phyloP scores from a whole-genome alignment of 345 rosid species.

The Moricandia moricandioides region DNA sequence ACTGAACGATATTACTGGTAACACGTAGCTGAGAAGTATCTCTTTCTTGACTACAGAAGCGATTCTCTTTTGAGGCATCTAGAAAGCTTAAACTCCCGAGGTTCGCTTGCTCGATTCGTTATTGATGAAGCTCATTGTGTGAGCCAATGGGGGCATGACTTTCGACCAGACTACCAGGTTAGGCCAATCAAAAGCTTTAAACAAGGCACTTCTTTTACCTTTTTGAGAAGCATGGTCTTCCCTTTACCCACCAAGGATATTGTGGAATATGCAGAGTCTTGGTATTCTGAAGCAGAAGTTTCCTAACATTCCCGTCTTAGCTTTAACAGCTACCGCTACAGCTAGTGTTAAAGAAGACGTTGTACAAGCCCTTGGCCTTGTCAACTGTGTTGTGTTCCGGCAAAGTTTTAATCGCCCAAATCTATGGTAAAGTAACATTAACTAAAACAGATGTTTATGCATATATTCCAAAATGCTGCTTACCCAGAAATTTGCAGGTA shows the following conservation, averaged over 20 bases:
- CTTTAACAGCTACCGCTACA: constrained; percentile 98
- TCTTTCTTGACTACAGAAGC: constrained; percentile 58
- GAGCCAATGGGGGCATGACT: constrained; percentile 99
- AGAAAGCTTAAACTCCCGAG: constrained; percentile 72
- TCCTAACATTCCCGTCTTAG: constrained; percentile 83
- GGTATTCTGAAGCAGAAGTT: constrained; percentile 94
- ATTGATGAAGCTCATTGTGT: constrained; percentile 99
- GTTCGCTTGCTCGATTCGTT: constrained; percentile 87
- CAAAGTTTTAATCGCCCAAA: constrained; percentile 98
- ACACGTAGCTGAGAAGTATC: constrained; percentile 17
- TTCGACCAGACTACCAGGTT: constrained; percentile 99
- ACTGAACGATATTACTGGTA: constrained; percentile 11
- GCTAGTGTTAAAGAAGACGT: constrained; percentile 99
- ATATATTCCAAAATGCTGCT: constrained; percentile 33
- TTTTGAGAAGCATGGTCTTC: constrained; percentile 10
- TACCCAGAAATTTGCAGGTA: constrained; percentile 57
- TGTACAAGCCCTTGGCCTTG: constrained; percentile 97
- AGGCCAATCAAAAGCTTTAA: constrained; percentile 22
- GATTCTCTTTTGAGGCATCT: constrained; percentile 84
- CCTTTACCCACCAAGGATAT: constrained; percentile 21
- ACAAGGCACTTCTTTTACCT: constrained; percentile 7
- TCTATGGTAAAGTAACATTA: constrained; percentile 53
- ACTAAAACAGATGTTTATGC: not conserved
- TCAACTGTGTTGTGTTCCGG: constrained; percentile 88
- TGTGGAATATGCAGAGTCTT: constrained; percentile 63